A percentile compares a stretch with the other conserved stretches of the same genome.
These are phyloP conservation scores for Ilyonectria robusta DNA, from an alignment of 2,329 filamentous ascomycete species.

Conservation along the genomic window DNA sequence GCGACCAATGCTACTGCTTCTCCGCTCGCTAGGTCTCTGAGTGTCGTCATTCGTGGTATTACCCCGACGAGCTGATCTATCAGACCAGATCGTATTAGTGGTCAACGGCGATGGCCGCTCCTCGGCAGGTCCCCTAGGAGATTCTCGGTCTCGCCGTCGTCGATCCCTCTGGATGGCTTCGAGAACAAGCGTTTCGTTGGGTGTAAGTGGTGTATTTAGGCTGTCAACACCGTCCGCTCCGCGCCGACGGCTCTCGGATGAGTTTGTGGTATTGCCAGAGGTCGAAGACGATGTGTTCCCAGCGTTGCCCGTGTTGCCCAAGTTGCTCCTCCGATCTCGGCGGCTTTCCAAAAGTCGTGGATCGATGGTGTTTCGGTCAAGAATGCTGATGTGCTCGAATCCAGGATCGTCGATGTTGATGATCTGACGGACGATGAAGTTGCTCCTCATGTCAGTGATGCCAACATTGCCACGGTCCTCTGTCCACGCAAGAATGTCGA, in stretches of 20 bases:
- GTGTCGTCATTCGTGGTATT: constrained; percentile 43
- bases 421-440: constrained; percentile 78
- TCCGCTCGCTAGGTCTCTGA: constrained; percentile 52
- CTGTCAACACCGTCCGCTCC: constrained; percentile 56
- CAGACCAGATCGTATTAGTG: constrained; percentile 31
- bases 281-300: constrained; percentile 30
- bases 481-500: constrained; percentile 93
- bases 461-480: constrained; percentile 87
- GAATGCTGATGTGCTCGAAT: constrained; percentile 69
- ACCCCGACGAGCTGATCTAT: constrained; percentile 31
- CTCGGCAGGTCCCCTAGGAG: constrained; percentile 43
- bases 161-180: constrained; percentile 70
- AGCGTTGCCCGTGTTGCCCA: not conserved
- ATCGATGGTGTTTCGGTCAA: constrained; percentile 69
- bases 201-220: constrained; percentile 65
- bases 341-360: constrained; percentile 65
- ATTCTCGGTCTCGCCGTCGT: constrained; percentile 62
- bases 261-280: constrained; percentile 25
- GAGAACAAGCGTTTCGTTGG: constrained; percentile 69
- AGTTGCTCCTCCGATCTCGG: constrained; percentile 57
- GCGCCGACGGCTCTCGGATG: constrained; percentile 47
- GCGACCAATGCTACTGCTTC: constrained; percentile 55
- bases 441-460: constrained; percentile 79
- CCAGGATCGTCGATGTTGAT: constrained; percentile 74
- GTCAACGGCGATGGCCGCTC: constrained; percentile 30